A percentile compares a stretch with the other conserved stretches of the same genome.
These are phyloP conservation scores for Kentomonas sorsogonicus DNA, from an alignment of 208 protist genomes.

Conservation along the genomic window DNA sequence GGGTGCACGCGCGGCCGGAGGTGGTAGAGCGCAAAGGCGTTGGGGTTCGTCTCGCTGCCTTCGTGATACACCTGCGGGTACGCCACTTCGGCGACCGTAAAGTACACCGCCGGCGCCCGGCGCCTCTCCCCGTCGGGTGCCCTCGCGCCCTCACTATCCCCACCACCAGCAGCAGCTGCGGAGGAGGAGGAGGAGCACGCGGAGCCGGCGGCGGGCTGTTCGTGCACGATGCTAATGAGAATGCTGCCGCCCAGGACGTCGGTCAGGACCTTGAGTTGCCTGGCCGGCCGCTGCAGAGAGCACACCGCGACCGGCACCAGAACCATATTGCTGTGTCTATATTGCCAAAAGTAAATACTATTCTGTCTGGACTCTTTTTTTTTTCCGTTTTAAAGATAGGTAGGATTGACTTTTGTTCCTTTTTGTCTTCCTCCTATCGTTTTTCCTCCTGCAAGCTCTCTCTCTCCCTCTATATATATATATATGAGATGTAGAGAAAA, in stretches of 20 bases:
- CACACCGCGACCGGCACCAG: not conserved
- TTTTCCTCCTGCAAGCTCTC: not conserved
- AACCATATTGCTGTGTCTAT: not conserved
- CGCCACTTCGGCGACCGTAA: not conserved
- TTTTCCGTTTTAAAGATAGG: not conserved
- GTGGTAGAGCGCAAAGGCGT: not conserved
- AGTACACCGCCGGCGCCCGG: not conserved
- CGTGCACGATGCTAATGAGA: not conserved
- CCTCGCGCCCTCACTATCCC: not conserved
- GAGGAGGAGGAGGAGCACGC: not conserved
- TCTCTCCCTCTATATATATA: not conserved
- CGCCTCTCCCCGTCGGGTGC: not conserved
- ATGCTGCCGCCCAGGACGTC: not conserved
- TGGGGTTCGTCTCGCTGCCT: not conserved
- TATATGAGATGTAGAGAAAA: not conserved
- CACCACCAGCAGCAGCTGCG: not conserved
- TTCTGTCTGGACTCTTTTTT: not conserved
- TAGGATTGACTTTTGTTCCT: not conserved
- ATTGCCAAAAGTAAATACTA: not conserved
- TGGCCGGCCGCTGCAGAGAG: constrained; percentile 4
- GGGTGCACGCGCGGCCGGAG: not conserved
- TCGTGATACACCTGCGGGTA: not conserved
- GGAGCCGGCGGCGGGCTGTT: too few relatives aligned
- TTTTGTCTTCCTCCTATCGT: not conserved
- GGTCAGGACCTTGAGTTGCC: not conserved